Evolutionary conservation across 140 eudicot genomes (phyloP), one percentile per base, ranked within the genome.

Genomic region (Senecio squalidus): DNA sequence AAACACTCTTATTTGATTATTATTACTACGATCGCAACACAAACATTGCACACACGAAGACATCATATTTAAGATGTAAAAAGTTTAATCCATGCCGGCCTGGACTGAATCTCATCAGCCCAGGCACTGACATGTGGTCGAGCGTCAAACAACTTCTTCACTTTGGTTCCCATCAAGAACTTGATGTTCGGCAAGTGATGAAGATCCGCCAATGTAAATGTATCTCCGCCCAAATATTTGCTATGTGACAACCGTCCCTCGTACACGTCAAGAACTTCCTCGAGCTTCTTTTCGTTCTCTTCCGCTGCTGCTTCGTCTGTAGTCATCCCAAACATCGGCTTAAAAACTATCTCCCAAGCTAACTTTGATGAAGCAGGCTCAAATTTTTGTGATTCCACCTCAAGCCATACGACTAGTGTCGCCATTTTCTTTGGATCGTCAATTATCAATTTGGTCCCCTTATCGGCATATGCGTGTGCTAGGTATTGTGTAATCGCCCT

Each of bases 171-270:
- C 58, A 75, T 48, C 69, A 69, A 24, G 26, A 16, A 69, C 64
- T 28, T 54, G 4, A 86, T 0, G 21, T 6, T 27, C 1, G 92
- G 95, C n/a, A 82, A 70, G 62, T 86, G 95, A 46, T 76, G 80
- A 9, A 86, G 82, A 58, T 86, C 95, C 7, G 74, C 85, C 27
- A 86, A 59, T 11, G 84, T 78, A 75, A 78, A 84, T 17, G 33
- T 1, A 24, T 84, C 89, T 1, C 84, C 86, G 6, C 79, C 86
- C 67, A 88, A 64, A 76, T 88, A 88, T 68, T 88, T 84, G 41
- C 86, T 73, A 53, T 84, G 29, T 2, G 80, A 34, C 67, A 87
- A 40, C 17, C 87, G 80, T 6, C 76, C 27, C 45, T 87, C 96
- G 51, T 83, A 87, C 22, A 83, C 72, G n/a, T 87, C 89, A 4